Percentiles rank a stretch among this genome's conserved stretches.
phyloP scores from a whole-genome alignment of 1,284 basidiomycete species.

The Melampsora medusae region DNA sequence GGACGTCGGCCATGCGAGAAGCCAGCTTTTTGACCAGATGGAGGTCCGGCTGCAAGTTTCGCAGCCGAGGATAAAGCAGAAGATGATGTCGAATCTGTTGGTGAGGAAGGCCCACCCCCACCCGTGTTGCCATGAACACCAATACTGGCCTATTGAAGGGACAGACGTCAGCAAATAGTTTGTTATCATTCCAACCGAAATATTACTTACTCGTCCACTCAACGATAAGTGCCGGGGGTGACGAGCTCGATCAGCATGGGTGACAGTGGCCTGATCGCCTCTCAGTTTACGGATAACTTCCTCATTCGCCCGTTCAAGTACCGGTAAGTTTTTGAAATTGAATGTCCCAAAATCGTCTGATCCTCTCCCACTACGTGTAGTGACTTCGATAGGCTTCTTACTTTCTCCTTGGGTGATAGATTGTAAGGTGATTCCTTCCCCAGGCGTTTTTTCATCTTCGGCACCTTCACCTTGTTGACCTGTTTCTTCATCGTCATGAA shows the following conservation, averaged over 20 bases:
- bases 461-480: constrained; percentile 53
- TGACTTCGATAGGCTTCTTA: constrained; percentile 42
- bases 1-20: constrained; percentile 22
- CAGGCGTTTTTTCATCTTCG: constrained; percentile 55
- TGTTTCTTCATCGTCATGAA: constrained; percentile 75
- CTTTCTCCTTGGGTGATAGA: too few species aligned
- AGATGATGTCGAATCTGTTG: constrained; percentile 29
- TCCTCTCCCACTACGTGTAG: constrained; percentile 52
- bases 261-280: constrained; percentile 54
- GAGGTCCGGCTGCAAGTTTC: neutral
- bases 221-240: constrained; percentile 33
- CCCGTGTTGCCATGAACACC: neutral
- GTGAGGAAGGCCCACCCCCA: constrained; percentile 18
- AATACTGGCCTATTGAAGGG: neutral
- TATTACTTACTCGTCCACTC: constrained; percentile 26
- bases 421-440: constrained; percentile 58
- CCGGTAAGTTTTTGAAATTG: constrained; percentile 94
- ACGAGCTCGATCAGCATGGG: constrained; percentile 7
- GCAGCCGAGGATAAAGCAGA: constrained; percentile 19
- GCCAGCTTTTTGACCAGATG: neutral
- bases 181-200: neutral
- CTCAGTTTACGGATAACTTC: constrained; percentile 90
- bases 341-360: constrained; percentile 95
- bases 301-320: constrained; percentile 97
- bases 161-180: neutral